A percentile compares a stretch with the other conserved stretches of the same genome.
Evolutionary conservation across 768 basidiomycete species (phyloP).

Genomic region (Lactarius hengduanensis): DNA sequence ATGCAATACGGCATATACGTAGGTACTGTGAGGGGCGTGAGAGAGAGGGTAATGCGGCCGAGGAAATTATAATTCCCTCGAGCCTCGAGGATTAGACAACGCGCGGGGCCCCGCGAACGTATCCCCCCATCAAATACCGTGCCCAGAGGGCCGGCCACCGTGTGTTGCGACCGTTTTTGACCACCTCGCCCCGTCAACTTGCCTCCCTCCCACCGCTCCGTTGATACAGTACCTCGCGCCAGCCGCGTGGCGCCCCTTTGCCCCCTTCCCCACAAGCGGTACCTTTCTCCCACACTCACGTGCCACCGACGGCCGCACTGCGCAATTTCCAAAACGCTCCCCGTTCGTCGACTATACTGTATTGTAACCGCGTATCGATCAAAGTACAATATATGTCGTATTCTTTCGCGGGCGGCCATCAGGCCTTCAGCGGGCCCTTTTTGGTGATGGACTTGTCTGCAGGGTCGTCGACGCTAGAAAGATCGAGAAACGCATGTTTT

Average conservation of each 20-base stretch:
- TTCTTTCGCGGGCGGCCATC: neutral
- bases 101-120: conserved; percentile 24
- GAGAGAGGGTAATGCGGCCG: neutral
- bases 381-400: neutral
- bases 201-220: neutral
- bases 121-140: conserved; percentile 20
- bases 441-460: conserved; percentile 10
- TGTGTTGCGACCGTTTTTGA: neutral
- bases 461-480: conserved; percentile 15
- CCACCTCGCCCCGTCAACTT: neutral
- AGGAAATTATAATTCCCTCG: neutral
- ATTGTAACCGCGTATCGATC: conserved; percentile 3
- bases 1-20: conserved; percentile 9
- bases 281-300: conserved; percentile 15
- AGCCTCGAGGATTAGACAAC: conserved; percentile 24
- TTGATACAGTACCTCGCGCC: conserved; percentile 12
- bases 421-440: neutral
- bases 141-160: conserved; percentile 11
- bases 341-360: neutral
- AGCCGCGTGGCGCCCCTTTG: conserved; percentile 17
- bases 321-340: conserved; percentile 3
- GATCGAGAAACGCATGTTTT: conserved; percentile 11
- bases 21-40: neutral
- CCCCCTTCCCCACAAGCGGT: neutral
- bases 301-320: neutral